Evolutionary conservation across 371 early-diverging fungal genomes (phyloP), one percentile per base, ranked within the genome.

Genomic region (Mucor indicus): DNA sequence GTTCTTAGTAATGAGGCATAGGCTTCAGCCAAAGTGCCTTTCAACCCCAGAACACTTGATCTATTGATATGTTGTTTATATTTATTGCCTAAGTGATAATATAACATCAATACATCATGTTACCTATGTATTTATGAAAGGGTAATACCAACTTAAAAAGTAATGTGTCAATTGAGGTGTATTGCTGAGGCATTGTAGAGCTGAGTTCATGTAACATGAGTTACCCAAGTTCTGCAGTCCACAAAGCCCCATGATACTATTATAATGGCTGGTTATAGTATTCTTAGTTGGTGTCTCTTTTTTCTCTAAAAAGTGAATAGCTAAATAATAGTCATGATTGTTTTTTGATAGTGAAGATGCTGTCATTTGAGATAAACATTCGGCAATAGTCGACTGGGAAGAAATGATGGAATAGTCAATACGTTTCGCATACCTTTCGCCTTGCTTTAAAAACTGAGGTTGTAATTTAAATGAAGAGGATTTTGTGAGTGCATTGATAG

Each of bases 191-290:
- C 97, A 97, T 64, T 99, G 99, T 20, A 99, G 67, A 17, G 89
- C 84, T 3, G 95, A 90, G 68, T 97, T 99, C 93, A 98, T 93
- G 63, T 85, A 99, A 63, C 99, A 99, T 0, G 98, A 96, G 60
- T 99, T 99, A 15, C 99, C 99, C 30, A 98, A 56, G 60, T 98
- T 98, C 47, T 84, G 85, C 49, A 98, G 64, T 2, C 98, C 98
- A 0, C 58, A 25, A 65, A 67, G 7, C 52, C 80, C 70, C 61
- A 81, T 55, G 49, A 75, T 22, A 64, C 57, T 30, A 67, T 69
- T 12, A 60, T 15, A 48, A 36, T 59, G 58, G 23, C 0, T 8
- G 30, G n/a, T 15, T 21, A 7, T 19, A 38, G 20, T 16, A 42
- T 22, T n/a, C 6, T 8, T 13, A 9, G 24, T 27, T 33, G 17